These are phyloP conservation scores for Echinochloa phyllopogon DNA, from an alignment of 176 grass and related monocot genomes.

Conservation along the genomic window DNA sequence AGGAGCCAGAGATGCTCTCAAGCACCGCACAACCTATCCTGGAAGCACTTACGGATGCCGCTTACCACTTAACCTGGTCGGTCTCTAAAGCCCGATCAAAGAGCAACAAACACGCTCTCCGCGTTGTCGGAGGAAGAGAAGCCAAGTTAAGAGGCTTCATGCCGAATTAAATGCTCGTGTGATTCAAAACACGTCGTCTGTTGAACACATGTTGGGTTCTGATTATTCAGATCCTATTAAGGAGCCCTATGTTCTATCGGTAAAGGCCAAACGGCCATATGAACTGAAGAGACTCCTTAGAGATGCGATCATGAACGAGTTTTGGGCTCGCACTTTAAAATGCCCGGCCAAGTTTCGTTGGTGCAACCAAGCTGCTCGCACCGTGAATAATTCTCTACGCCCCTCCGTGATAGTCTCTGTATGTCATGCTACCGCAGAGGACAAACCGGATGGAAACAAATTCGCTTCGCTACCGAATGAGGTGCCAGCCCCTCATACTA, in stretches of 20 bases:
- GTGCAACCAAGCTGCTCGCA: fast-evolving
- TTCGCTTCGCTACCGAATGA: not conserved
- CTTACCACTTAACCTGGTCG: not conserved
- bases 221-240: not conserved
- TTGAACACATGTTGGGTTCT: fast-evolving
- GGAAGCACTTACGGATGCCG: not conserved
- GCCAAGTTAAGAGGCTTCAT: not conserved
- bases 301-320: not conserved
- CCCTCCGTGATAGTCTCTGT: not conserved
- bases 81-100: not conserved
- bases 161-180: not conserved
- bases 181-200: too few species aligned
- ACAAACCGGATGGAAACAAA: not conserved
- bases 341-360: not conserved
- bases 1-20: not conserved
- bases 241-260: not conserved
- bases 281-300: not conserved
- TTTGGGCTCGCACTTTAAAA: not conserved
- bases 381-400: fast-evolving
- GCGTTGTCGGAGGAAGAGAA: not conserved
- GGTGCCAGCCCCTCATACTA: not conserved
- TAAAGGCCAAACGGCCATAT: not conserved
- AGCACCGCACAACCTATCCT: too few species aligned
- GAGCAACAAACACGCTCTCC: not conserved
- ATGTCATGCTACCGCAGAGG: not conserved